Evolutionary conservation across 164 flowering plant species (phyloP), one percentile per base, ranked within the genome.

Genomic region (Buxus sempervirens): DNA sequence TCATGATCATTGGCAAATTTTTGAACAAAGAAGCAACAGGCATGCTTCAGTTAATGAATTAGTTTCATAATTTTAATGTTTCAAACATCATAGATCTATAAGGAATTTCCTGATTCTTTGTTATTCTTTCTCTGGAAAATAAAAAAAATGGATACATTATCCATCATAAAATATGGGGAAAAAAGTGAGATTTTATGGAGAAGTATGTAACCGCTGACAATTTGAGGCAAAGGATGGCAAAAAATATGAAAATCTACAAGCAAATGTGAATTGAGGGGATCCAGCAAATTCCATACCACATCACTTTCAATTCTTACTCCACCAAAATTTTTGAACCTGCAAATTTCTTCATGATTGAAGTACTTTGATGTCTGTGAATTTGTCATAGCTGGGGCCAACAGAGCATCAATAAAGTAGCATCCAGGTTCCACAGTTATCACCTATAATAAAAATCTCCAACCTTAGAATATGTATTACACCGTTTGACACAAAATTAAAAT

Each of bases 371-470:
- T 84, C 9, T 62, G 75, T 55, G 79, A 36, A 69, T 67, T 84
- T 67, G 86, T 78, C 90, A 89, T 78, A 21, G 94, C 96, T 42
- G 97, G 96, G 73, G 63, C 71, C 70, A 91, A 65, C 68, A 93
- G 66, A 36, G 96, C 91, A 74, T 87, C 89, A 71, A 93, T 93
- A 79, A 90, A 90, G 76, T 93, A 93, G 82, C 98, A 93, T 63
- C 98, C 98, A 61, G 98, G 98, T 76, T 93, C 98, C 70, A 93
- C 98, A 0, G 98, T 93, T 53, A 93, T 89, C 65, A 93, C 98
- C 97, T 93, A 67, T 51, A 78, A 27, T 27, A 68, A 19, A 61
- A 54, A 56, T 16, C 24, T 38, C 32, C 19, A 27, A 62, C 42
- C 8, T 66, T 12, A 75, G 61, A 9, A 36, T 6, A 67, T 57